Evolutionary conservation across 805 yeast genomes (phyloP).

Genomic region (Nematodospora valgi): DNA sequence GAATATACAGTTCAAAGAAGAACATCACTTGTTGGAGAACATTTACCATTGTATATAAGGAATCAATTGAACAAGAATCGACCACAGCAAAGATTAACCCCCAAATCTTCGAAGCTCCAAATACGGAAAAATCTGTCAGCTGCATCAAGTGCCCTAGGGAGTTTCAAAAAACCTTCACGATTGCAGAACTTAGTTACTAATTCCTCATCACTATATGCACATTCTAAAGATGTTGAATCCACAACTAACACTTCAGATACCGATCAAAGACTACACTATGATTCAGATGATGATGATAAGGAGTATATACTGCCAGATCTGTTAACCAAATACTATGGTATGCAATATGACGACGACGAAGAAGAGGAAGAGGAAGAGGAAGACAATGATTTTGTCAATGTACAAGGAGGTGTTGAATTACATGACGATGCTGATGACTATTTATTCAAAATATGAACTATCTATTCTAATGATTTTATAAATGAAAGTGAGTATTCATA

Average conservation of each 20-base stretch:
- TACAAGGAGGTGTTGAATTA: conserved; percentile 18
- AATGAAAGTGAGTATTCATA: conserved; percentile 45
- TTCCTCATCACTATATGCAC: conserved; percentile 35
- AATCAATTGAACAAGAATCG: conserved; percentile 10
- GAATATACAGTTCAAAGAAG: conserved; percentile 19
- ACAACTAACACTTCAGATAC: conserved; percentile 14
- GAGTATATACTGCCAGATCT: conserved; percentile 42
- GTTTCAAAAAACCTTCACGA: conserved; percentile 18
- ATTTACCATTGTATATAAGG: conserved; percentile 33
- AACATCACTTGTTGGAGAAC: conserved; percentile 33
- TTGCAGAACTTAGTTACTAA: conserved; percentile 31
- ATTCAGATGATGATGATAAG: conserved; percentile 23
- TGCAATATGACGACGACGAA: conserved; percentile 17
- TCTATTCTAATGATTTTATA: conserved; percentile 3
- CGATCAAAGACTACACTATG: conserved; percentile 10
- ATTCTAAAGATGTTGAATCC: conserved; percentile 15
- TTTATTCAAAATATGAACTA: conserved; percentile 21
- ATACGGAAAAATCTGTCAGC: not conserved
- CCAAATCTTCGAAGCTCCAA: conserved; percentile 7
- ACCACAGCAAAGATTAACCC: conserved; percentile 5
- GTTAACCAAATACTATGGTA: conserved; percentile 28
- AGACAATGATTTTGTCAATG: conserved; percentile 26
- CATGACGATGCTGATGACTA: conserved; percentile 28
- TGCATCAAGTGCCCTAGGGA: not conserved
- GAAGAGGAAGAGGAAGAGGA: conserved; percentile 21